Percentiles rank a stretch among this genome's conserved stretches.
Evolutionary conservation across 139 green algal genomes (phyloP).

Genomic region (Desmodesmus armatus): DNA sequence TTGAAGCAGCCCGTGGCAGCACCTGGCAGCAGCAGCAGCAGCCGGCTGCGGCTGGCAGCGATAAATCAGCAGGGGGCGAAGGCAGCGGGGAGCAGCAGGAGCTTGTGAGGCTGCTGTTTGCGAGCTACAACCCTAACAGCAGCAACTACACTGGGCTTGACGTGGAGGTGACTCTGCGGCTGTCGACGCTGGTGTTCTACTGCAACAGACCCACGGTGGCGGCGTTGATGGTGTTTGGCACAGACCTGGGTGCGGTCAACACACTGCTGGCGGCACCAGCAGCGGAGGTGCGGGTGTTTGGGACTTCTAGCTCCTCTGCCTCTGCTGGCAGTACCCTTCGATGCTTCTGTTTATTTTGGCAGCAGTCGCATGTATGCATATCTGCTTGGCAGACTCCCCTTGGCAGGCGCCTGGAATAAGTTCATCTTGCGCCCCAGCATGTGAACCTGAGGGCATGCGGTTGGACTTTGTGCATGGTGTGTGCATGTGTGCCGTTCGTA

Average conservation of each 20-base stretch:
- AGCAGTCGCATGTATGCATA: no score
- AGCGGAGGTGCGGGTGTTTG: neutral
- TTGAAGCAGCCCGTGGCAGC: no score
- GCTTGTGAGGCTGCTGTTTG: slow-evolving; percentile 60
- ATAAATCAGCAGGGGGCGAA: neutral
- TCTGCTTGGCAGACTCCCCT: no score
- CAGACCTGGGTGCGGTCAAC: slow-evolving; percentile 71
- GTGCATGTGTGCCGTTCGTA: no score
- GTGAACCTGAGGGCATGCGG: no score
- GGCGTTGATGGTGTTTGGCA: slow-evolving; percentile 86
- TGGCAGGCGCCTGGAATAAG: no score
- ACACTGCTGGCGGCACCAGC: slow-evolving; percentile 31
- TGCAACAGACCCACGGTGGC: slow-evolving; percentile 90
- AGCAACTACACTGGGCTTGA: slow-evolving; percentile 69
- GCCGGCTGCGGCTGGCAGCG: neutral
- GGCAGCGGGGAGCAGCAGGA: slow-evolving; percentile 7
- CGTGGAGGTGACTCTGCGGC: slow-evolving; percentile 70
- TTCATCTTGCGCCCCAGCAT: no score
- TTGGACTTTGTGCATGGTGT: no score
- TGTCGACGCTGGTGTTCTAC: slow-evolving; percentile 83
- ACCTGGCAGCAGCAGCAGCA: neutral
- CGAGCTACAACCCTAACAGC: slow-evolving; percentile 51
- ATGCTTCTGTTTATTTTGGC: no score
- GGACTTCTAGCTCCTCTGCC: no score
- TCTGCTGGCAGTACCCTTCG: no score